Evolutionary conservation across 257 asterid species (phyloP).

Genomic region (Solanum lignicaule): DNA sequence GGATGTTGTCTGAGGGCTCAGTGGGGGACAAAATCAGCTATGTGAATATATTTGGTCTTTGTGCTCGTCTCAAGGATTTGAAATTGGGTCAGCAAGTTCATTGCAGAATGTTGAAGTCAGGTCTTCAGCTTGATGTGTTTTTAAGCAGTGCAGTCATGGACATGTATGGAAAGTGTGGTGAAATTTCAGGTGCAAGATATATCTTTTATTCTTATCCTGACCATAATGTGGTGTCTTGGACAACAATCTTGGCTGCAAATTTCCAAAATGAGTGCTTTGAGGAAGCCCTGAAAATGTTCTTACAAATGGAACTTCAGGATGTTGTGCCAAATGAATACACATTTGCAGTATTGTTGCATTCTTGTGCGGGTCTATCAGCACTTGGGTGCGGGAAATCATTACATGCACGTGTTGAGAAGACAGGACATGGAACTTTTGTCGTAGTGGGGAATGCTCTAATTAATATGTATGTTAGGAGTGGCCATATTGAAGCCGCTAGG

Average conservation of each 20-base stretch:
- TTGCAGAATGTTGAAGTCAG: slow-evolving; percentile 31
- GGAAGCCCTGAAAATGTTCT: slow-evolving; percentile 56
- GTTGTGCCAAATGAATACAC: slow-evolving; percentile 73
- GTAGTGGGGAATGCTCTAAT: slow-evolving; percentile 56
- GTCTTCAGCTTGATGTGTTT: slow-evolving; percentile 38
- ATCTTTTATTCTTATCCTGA: slow-evolving; percentile 24
- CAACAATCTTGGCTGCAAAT: slow-evolving; percentile 57
- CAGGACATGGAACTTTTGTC: slow-evolving; percentile 38
- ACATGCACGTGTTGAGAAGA: slow-evolving; percentile 50
- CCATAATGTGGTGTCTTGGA: slow-evolving; percentile 70
- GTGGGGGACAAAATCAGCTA: slow-evolving; percentile 57
- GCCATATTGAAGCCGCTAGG: slow-evolving; percentile 48
- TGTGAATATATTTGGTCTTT: slow-evolving; percentile 47
- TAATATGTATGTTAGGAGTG: slow-evolving; percentile 61
- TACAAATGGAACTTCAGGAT: slow-evolving; percentile 37
- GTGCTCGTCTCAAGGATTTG: slow-evolving; percentile 44
- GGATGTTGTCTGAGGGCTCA: slow-evolving; percentile 23
- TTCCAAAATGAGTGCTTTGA: slow-evolving; percentile 66
- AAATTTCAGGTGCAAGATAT: slow-evolving; percentile 27
- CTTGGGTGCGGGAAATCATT: slow-evolving; percentile 55
- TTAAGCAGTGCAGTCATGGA: slow-evolving; percentile 54
- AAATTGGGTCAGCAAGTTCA: slow-evolving; percentile 61
- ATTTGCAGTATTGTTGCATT: slow-evolving; percentile 54
- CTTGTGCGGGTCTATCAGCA: slow-evolving; percentile 68
- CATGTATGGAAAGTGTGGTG: slow-evolving; percentile 83